Conservation (phyloP, 2,329 filamentous ascomycete species). For the Golovinomyces cichoracearum region DNA sequence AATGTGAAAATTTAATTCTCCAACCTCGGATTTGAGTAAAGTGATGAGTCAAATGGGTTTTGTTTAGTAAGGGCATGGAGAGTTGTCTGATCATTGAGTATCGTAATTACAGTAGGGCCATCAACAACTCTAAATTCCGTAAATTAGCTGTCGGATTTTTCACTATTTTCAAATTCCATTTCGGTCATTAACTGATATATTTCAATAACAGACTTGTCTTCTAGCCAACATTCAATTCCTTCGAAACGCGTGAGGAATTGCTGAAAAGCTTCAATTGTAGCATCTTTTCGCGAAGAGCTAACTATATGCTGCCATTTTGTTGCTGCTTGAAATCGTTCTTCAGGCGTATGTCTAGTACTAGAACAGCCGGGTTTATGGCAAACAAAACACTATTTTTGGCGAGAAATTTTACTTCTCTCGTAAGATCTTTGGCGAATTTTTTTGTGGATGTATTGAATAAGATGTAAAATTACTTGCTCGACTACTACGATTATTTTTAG, state of each 20-base stretch:
- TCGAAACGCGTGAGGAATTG: background rate
- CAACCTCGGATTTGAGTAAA: background rate
- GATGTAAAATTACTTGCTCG: background rate
- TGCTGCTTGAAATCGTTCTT: background rate
- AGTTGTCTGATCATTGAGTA: background rate
- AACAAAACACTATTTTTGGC: slow-evolving; percentile 1
- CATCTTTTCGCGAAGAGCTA: background rate
- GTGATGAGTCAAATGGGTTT: slow-evolving; percentile 1
- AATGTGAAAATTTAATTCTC: background rate
- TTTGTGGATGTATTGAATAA: no score
- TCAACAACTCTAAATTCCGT: background rate
- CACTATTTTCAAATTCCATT: background rate
- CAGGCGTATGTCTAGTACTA: background rate
- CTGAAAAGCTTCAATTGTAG: background rate
- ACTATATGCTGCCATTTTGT: background rate
- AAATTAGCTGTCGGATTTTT: background rate
- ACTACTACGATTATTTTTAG: background rate
- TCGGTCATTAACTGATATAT: background rate
- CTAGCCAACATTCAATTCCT: background rate
- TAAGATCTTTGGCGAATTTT: no score
- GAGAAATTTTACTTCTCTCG: no score
- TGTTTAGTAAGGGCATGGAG: slow-evolving; percentile 1
- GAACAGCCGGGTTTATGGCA: background rate
- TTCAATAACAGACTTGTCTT: background rate
- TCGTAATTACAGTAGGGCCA: background rate